Evolutionary conservation across 345 rosid species (phyloP).

Genomic region (Eucalyptus sp.): DNA sequence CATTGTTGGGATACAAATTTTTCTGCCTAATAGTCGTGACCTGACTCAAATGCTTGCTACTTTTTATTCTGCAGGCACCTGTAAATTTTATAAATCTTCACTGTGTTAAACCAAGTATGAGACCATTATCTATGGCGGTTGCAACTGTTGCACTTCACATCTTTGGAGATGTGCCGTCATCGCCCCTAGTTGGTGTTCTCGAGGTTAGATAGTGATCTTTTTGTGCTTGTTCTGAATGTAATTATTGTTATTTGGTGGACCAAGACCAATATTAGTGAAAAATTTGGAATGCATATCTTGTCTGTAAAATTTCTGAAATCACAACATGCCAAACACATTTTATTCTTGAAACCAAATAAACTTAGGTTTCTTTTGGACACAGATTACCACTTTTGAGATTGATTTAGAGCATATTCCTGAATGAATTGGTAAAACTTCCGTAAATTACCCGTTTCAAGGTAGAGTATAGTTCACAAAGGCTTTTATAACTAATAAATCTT

Average conservation of each 20-base stretch:
- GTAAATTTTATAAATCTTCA: slow-evolving; percentile 46
- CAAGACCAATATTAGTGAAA: background rate
- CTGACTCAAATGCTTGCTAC: background rate
- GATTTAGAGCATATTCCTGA: background rate
- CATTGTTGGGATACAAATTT: background rate
- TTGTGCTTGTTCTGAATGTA: background rate
- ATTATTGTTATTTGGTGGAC: background rate
- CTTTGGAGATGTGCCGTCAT: slow-evolving; percentile 58
- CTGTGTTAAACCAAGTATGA: slow-evolving; percentile 46
- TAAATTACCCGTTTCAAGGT: background rate
- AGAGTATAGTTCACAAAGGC: background rate
- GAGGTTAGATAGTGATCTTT: slow-evolving; percentile 16
- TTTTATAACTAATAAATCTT: background rate
- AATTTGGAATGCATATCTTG: background rate
- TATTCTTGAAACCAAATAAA: background rate
- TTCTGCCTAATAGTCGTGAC: background rate
- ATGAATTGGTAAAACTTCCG: background rate
- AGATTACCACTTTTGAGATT: background rate
- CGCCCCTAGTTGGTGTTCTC: slow-evolving; percentile 52
- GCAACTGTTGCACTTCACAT: slow-evolving; percentile 49
- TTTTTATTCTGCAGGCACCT: slow-evolving; percentile 29
- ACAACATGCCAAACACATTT: background rate
- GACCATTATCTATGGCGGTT: slow-evolving; percentile 51
- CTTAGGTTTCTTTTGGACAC: background rate
- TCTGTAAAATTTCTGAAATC: background rate